Base-by-base conservation (phyloP, 768 basidiomycete genomes). In the Tricholoma matsutake region DNA sequence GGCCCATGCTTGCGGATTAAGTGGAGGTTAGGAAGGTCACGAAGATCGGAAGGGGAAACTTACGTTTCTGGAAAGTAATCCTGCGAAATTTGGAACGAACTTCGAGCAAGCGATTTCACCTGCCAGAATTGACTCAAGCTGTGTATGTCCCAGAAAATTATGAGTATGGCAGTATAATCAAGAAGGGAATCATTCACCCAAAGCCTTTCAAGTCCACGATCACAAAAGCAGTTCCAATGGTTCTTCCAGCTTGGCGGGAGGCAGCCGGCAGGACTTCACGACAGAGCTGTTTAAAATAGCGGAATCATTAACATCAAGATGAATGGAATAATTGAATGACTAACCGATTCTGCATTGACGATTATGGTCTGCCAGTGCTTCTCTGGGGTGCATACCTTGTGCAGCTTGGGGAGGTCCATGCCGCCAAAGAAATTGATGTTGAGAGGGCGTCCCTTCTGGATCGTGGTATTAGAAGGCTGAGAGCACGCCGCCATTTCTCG, bases 21-120 rank as follows among this genome's bases (percentile, higher is more conserved):
- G 55, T 57, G 22, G n/a, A 41, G 43, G 60, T 11, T 47, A 22
- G 61, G 34, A 18, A 29, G 10, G 22, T 16, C 20, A 28, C 4
- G 35, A 55, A 6, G 8, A 32, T 20, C 14, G 39, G 20, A 31
- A 45, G 25, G 22, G 41, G 45, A n/a, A 25, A 68, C 83, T 57
- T 68, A 91, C 88, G 86, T 86, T 69, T 92, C 89, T 1, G 89
- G 89, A 63, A 81, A 91, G 72, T 88, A 91, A 65, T 89, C 87
- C 71, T 91, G 89, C 1, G 88, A 90, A 58, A 91, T 78, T 64
- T 90, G 88, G 70, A 91, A 88, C 6, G 86, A 83, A 54, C 71
- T 75, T 54, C 83, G 78, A 22, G 80, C 81, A n/a, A 91, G 76
- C 47, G 79, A 74, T 69, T 86, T 89, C 77, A 89, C 85, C 66